These are phyloP conservation scores for Pittosporum tobira DNA, from an alignment of 129 eudicot species.

Conservation along the genomic window DNA sequence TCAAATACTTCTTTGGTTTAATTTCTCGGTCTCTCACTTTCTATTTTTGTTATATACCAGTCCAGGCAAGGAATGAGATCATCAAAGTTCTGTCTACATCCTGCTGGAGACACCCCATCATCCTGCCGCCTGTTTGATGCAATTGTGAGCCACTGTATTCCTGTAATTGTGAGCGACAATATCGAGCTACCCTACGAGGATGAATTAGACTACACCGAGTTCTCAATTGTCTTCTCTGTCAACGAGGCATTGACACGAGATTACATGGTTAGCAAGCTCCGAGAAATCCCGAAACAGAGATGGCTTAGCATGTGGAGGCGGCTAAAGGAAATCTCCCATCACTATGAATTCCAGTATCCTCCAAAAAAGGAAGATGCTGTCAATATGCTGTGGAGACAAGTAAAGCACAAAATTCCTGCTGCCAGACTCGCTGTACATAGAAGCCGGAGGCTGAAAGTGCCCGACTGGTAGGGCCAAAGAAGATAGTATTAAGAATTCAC, in stretches of 20 bases:
- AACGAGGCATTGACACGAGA: slow-evolving; percentile 59
- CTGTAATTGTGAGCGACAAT: slow-evolving; percentile 83
- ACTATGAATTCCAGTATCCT: slow-evolving; percentile 83
- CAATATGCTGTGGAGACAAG: slow-evolving; percentile 94
- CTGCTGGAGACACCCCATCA: slow-evolving; percentile 99
- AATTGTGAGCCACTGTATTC: slow-evolving; percentile 91
- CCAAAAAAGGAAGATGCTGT: slow-evolving; percentile 85
- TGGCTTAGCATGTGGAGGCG: slow-evolving; percentile 75
- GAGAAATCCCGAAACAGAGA: slow-evolving; percentile 52
- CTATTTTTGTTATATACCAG: slow-evolving; percentile 30
- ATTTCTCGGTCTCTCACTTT: slow-evolving; percentile 4
- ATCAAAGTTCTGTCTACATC: slow-evolving; percentile 88
- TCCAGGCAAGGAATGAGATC: slow-evolving; percentile 79
- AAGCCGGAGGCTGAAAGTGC: slow-evolving; percentile 78
- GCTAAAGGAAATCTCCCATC: slow-evolving; percentile 59
- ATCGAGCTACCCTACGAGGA: slow-evolving; percentile 90
- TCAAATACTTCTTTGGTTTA: neutral
- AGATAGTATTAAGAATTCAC: slow-evolving; percentile 5
- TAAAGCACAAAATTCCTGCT: slow-evolving; percentile 62
- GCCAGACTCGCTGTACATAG: slow-evolving; percentile 77
- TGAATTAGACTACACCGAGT: slow-evolving; percentile 72
- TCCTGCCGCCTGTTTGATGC: slow-evolving; percentile 96
- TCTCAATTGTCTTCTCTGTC: slow-evolving; percentile 63
- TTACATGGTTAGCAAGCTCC: slow-evolving; percentile 61
- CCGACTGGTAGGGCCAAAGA: slow-evolving; percentile 78